A percentile compares a stretch with the other conserved stretches of the same genome.
phyloP scores from a whole-genome alignment of 2,329 filamentous ascomycete genomes.

The Aspergillus novofumigatus region DNA sequence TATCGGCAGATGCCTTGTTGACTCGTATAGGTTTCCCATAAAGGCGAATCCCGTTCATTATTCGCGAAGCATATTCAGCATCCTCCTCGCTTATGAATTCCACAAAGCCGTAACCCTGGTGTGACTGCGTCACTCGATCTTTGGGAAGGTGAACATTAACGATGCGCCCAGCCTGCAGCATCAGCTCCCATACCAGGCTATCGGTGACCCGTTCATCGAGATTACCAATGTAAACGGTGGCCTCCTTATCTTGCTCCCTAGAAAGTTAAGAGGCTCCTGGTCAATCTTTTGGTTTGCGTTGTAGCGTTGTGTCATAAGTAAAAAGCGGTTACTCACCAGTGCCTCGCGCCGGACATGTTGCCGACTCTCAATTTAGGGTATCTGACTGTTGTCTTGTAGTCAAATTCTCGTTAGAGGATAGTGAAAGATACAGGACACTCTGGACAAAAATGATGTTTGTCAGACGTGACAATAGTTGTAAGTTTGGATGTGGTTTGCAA shows the following conservation, averaged over 20 bases:
- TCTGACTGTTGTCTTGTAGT: background rate
- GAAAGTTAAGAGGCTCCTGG: constrained; percentile 17
- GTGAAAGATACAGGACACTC: background rate
- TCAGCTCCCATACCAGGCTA: constrained; percentile 90
- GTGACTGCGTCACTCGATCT: constrained; percentile 92
- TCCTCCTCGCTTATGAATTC: constrained; percentile 95
- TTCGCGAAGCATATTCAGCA: constrained; percentile 91
- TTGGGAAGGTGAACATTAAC: constrained; percentile 98
- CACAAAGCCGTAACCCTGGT: constrained; percentile 98
- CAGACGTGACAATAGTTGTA: background rate
- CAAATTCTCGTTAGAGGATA: background rate
- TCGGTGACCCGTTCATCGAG: constrained; percentile 94
- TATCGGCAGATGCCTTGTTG: constrained; percentile 91
- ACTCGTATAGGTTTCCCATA: constrained; percentile 94
- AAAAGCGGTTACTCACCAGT: constrained; percentile 57
- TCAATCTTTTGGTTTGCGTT: constrained; percentile 5
- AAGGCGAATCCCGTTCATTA: constrained; percentile 92
- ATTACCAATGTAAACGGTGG: constrained; percentile 96
- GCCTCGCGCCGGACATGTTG: constrained; percentile 66
- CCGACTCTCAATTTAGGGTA: constrained; percentile 1
- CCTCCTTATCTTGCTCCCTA: constrained; percentile 97
- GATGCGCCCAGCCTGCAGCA: constrained; percentile 95
- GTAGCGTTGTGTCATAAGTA: background rate
- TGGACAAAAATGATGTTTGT: background rate
- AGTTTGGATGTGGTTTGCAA: background rate